Base-by-base conservation (phyloP, 2,329 filamentous ascomycete genomes). In the Monosporascus cannonballus region DNA sequence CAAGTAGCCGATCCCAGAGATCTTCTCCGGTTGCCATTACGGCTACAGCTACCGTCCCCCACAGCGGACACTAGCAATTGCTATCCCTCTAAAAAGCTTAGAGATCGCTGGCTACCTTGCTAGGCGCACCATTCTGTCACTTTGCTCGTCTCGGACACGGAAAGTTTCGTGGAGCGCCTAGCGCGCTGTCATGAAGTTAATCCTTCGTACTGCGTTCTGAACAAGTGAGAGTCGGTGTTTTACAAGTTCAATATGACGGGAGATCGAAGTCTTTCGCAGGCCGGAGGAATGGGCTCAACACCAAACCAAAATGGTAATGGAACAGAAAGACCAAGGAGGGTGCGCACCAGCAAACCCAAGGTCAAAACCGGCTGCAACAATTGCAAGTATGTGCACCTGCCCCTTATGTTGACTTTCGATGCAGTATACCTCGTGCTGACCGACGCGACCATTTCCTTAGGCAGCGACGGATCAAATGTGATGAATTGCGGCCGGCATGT, bases 311-410 rank as follows among this genome's bases (percentile, higher is more conserved):
- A 46, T 27, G 61, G 57, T 48, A 61, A 66, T 46, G 59, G 59
- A 34, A 54, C 59, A 34, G 64, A 62, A 47, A 68, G 65, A 44
- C 64, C 64, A 37, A 79, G 74, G 62, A 73, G 78, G 50, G 71
- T 71, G 15, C 73, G 80, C 51, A 76, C 72, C 27, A 83, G 80
- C 64, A 78, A 74, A 58, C 78, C 80, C 15, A 85, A 86, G 64
- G 83, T 85, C 57, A 85, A 84, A 71, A 86, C 83, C 1, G 83
- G 83, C 41, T 86, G 84, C 67, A 76, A 74, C 61, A 84, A 81
- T 66, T 87, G 83, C 83, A 86, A 86, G 83, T 86, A 74, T 66
- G 83, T 75, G 51, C 50, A 55, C 22, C 54, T 53, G 55, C 55
- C 57, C 52, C 9, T 34, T 34, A 14, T 34, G 14, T 34, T 34